These are phyloP conservation scores for Oryza nivara DNA, from an alignment of 176 grass and related monocot genomes.

Conservation along the genomic window DNA sequence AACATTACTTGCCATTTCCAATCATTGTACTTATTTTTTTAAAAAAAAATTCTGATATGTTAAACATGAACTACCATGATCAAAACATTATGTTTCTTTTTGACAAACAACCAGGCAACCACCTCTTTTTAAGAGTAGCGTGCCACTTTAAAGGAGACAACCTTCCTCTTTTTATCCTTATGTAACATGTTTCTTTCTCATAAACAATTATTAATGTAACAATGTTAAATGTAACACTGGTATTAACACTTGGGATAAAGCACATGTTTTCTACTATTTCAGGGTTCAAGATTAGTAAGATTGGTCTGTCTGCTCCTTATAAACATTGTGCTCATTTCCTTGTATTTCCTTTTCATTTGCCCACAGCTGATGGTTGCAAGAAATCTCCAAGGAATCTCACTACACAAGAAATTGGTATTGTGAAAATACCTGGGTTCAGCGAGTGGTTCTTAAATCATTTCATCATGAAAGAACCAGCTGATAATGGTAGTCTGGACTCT, in stretches of 20 bases:
- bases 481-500: conserved; percentile 51
- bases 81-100: conserved; percentile 14
- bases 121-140: neutral
- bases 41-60: neutral
- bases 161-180: neutral
- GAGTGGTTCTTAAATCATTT: conserved; percentile 93
- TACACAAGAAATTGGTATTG: conserved; percentile 88
- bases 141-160: neutral
- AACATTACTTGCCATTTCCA: conserved; percentile 6
- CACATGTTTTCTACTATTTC: neutral
- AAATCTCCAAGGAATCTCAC: conserved; percentile 67
- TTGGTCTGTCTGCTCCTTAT: neutral
- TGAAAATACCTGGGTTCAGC: conserved; percentile 87
- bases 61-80: conserved; percentile 13
- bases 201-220: too few relatives aligned
- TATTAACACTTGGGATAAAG: conserved; percentile 25
- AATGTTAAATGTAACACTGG: too few relatives aligned
- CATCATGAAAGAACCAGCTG: conserved; percentile 44
- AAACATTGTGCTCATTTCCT: conserved; percentile 13
- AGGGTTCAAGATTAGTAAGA: neutral
- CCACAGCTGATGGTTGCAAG: conserved; percentile 59
- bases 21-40: conserved; percentile 14
- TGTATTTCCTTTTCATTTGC: conserved; percentile 29
- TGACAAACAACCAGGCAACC: neutral
- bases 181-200: too few relatives aligned